phyloP scores from a whole-genome alignment of 164 flowering plant species.

The Dillenia turbinata region DNA sequence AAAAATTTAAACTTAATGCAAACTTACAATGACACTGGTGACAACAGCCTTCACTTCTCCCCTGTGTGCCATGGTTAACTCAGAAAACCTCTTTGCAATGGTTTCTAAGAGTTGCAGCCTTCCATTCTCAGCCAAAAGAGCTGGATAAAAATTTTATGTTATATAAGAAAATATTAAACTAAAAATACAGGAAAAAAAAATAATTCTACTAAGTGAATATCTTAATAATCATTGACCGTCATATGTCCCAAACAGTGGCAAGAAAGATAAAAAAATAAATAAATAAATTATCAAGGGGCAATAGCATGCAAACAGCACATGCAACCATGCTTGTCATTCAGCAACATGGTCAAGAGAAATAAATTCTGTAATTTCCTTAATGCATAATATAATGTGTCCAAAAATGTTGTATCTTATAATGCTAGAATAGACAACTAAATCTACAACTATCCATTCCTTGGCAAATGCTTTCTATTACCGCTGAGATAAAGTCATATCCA shows the following conservation, averaged over 20 bases:
- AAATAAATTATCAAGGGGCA: too few relatives aligned
- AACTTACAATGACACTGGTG: constrained; percentile 82
- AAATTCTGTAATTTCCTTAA: too few relatives aligned
- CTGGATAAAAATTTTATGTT: constrained; percentile 23
- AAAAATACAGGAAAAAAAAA: neutral
- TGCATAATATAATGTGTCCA: too few relatives aligned
- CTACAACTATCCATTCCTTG: too few relatives aligned
- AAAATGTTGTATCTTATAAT: too few relatives aligned
- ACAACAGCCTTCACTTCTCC: constrained; percentile 77
- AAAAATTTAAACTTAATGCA: neutral
- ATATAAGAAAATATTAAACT: constrained; percentile 1
- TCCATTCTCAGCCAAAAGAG: constrained; percentile 72
- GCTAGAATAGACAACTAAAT: too few relatives aligned
- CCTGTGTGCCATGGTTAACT: constrained; percentile 83
- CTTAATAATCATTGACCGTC: neutral
- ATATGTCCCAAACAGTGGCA: neutral
- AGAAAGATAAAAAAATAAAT: neutral
- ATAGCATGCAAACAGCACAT: too few relatives aligned
- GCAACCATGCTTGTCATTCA: too few relatives aligned
- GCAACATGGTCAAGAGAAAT: too few relatives aligned
- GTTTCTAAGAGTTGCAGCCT: constrained; percentile 56
- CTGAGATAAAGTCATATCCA: too few relatives aligned
- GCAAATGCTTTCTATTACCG: too few relatives aligned
- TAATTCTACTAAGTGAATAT: too few relatives aligned
- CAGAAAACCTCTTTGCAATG: constrained; percentile 53